A percentile compares a stretch with the other conserved stretches of the same genome.
Conservation (phyloP, 768 basidiomycete genomes). For the Pulveroboletus sp. region DNA sequence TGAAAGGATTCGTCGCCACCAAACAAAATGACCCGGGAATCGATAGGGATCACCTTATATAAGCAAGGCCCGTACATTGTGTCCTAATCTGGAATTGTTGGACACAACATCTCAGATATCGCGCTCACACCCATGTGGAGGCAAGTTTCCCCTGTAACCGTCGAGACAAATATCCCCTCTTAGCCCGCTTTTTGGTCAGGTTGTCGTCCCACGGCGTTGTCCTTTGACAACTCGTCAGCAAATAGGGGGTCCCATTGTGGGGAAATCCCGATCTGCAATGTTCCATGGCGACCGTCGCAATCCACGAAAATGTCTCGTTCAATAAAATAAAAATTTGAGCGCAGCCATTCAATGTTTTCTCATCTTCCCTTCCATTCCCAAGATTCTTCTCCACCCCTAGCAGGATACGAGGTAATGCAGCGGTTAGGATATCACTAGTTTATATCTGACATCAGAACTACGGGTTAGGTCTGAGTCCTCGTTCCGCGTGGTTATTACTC, state of each 20-base stretch:
- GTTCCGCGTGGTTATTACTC: slow-evolving; percentile 11
- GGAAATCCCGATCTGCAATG: not conserved
- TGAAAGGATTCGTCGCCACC: too few species aligned
- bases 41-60: too few species aligned
- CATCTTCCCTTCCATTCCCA: not conserved
- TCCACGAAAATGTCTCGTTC: not conserved
- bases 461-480: slow-evolving; percentile 22
- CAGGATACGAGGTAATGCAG: slow-evolving; percentile 10
- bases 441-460: not conserved
- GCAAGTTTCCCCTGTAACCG: too few species aligned
- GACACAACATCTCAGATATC: too few species aligned
- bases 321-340: slow-evolving; percentile 9
- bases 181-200: not conserved
- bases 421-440: not conserved
- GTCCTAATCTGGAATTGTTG: too few species aligned
- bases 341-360: not conserved
- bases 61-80: too few species aligned
- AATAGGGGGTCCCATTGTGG: not conserved
- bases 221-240: not conserved
- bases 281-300: slow-evolving; percentile 13
- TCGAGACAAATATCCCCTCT: not conserved
- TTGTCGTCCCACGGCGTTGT: not conserved
- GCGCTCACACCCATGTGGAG: too few species aligned
- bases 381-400: slow-evolving; percentile 3
- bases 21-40: too few species aligned